Percentiles rank a stretch among this genome's conserved stretches.
These are phyloP conservation scores for Naganishia randhawae DNA, from an alignment of 768 basidiomycete genomes.

Conservation along the genomic window DNA sequence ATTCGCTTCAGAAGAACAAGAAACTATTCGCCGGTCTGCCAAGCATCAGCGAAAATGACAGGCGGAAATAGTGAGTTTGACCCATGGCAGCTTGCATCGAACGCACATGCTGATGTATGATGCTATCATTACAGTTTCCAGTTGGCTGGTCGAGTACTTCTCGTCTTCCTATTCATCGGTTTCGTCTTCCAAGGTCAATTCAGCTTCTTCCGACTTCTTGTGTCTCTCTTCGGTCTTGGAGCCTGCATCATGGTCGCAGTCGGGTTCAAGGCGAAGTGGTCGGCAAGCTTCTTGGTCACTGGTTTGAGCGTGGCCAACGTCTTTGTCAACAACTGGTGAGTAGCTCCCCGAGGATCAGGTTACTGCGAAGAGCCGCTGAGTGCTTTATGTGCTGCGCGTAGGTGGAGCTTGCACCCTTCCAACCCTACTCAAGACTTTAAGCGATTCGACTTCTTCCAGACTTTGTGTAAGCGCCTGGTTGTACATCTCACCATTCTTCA, in stretches of 20 bases:
- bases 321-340: constrained; percentile 87
- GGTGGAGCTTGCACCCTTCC: constrained; percentile 79
- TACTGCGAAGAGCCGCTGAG: neutral
- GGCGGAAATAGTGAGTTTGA: constrained; percentile 86
- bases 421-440: constrained; percentile 98
- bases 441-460: constrained; percentile 95
- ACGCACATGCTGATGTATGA: neutral
- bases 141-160: constrained; percentile 88
- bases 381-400: neutral
- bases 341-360: neutral
- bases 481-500: neutral
- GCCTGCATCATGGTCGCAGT: constrained; percentile 95
- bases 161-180: constrained; percentile 98
- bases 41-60: constrained; percentile 83
- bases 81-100: neutral
- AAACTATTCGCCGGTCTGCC: constrained; percentile 87
- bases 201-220: constrained; percentile 77
- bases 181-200: constrained; percentile 92
- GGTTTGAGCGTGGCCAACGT: constrained; percentile 92
- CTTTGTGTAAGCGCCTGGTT: constrained; percentile 61
- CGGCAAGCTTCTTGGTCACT: constrained; percentile 88
- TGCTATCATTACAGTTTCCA: constrained; percentile 66
- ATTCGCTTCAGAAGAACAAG: constrained; percentile 83
- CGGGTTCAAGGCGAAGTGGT: constrained; percentile 99
- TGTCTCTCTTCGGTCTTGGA: constrained; percentile 82